A percentile compares a stretch with the other conserved stretches of the same genome.
phyloP scores from a whole-genome alignment of 176 grass and related monocot species.

The Leersia perrieri region DNA sequence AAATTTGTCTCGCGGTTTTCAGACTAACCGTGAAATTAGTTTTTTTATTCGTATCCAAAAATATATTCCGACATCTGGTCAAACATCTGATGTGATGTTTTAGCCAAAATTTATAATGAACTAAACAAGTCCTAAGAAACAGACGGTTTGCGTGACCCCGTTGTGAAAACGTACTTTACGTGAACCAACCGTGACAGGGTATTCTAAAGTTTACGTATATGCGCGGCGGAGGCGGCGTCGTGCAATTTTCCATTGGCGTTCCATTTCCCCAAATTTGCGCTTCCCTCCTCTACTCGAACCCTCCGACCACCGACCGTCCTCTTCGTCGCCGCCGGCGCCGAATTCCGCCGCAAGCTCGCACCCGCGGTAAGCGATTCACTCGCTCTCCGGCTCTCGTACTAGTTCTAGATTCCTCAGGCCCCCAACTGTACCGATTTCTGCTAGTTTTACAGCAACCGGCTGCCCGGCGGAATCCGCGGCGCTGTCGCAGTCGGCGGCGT shows the following conservation, averaged over 20 bases:
- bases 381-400: background rate
- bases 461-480: background rate
- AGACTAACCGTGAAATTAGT: too few species aligned
- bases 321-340: background rate
- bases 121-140: too few species aligned
- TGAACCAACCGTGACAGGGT: too few species aligned
- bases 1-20: too few species aligned
- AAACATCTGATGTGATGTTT: too few species aligned
- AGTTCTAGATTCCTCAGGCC: background rate
- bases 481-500: background rate
- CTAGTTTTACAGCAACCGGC: background rate
- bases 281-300: background rate
- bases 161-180: background rate
- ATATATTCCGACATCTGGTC: too few species aligned
- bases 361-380: background rate
- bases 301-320: background rate
- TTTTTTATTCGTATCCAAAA: too few species aligned
- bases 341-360: background rate
- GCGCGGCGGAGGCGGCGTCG: background rate
- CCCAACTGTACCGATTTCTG: background rate
- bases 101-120: too few species aligned
- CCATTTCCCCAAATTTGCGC: background rate
- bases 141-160: background rate
- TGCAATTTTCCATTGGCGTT: background rate
- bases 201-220: background rate